These are phyloP conservation scores for Suillus variegatus DNA, from an alignment of 768 basidiomycete genomes.

Conservation along the genomic window DNA sequence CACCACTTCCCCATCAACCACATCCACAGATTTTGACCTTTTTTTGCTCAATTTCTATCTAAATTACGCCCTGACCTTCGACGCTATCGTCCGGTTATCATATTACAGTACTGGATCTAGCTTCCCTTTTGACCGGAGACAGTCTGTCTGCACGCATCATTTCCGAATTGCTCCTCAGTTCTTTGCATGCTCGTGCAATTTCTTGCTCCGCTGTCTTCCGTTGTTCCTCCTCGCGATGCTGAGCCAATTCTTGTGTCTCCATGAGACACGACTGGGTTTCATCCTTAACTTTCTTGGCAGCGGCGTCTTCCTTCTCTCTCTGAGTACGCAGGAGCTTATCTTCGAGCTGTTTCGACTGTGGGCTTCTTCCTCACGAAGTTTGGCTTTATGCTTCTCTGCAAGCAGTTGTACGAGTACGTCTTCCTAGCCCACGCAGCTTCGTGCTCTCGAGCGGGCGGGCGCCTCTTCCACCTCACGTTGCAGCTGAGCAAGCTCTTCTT, in stretches of 20 bases:
- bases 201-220: slow-evolving; percentile 29
- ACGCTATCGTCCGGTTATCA: slow-evolving; percentile 38
- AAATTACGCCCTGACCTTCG: too few species aligned
- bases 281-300: slow-evolving; percentile 22
- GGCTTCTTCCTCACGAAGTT: slow-evolving; percentile 30
- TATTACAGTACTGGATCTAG: slow-evolving; percentile 62
- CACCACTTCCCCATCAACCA: too few species aligned
- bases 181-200: slow-evolving; percentile 22
- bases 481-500: slow-evolving; percentile 30
- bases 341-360: slow-evolving; percentile 23
- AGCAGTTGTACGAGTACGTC: slow-evolving; percentile 22
- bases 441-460: slow-evolving; percentile 25
- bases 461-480: slow-evolving; percentile 26
- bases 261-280: slow-evolving; percentile 21
- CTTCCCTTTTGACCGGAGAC: slow-evolving; percentile 28
- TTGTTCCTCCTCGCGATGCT: slow-evolving; percentile 25
- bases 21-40: too few species aligned
- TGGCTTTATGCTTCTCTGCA: slow-evolving; percentile 29
- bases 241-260: slow-evolving; percentile 28
- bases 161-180: slow-evolving; percentile 43
- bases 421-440: slow-evolving; percentile 21
- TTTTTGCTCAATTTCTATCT: too few species aligned
- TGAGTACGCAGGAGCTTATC: slow-evolving; percentile 27
- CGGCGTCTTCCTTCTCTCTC: slow-evolving; percentile 17
- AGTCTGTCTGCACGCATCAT: slow-evolving; percentile 33